Evolutionary conservation across 2,329 filamentous ascomycete genomes (phyloP).

Genomic region (Colletotrichum theobromicola): DNA sequence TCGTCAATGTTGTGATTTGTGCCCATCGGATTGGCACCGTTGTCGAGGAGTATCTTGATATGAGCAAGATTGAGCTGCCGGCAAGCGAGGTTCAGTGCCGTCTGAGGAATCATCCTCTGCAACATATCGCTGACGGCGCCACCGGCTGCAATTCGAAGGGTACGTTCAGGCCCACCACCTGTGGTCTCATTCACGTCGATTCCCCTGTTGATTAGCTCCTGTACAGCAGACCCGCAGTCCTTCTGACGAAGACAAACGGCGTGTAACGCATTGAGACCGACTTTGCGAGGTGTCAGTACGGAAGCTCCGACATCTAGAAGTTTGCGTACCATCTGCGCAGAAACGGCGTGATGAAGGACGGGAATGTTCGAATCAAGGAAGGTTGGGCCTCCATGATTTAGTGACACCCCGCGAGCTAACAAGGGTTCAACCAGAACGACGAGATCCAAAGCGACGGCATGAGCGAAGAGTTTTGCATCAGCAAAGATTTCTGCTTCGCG

Average conservation of each 20-base stretch:
- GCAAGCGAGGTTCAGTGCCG: conserved; percentile 3
- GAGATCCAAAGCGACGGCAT: not conserved
- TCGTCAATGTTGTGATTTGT: not conserved
- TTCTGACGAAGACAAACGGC: not conserved
- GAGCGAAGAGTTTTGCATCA: not conserved
- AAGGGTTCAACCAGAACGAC: not conserved
- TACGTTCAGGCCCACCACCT: not conserved
- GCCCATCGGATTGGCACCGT: not conserved
- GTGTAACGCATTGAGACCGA: conserved; percentile 8
- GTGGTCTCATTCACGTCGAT: not conserved
- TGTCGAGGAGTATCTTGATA: not conserved
- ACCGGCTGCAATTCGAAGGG: not conserved
- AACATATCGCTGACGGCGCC: not conserved
- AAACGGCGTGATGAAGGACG: not conserved
- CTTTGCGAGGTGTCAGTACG: not conserved
- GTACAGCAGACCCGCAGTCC: not conserved
- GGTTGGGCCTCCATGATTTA: not conserved
- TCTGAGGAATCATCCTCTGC: not conserved
- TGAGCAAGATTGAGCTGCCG: not conserved
- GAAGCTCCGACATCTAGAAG: not conserved
- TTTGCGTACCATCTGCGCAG: not conserved
- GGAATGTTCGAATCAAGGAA: not conserved
- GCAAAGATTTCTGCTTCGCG: too few species aligned
- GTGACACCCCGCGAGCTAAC: not conserved
- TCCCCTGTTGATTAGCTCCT: not conserved